These are phyloP conservation scores for Lanmaoa rubissima DNA, from an alignment of 768 basidiomycete species.

Conservation along the genomic window DNA sequence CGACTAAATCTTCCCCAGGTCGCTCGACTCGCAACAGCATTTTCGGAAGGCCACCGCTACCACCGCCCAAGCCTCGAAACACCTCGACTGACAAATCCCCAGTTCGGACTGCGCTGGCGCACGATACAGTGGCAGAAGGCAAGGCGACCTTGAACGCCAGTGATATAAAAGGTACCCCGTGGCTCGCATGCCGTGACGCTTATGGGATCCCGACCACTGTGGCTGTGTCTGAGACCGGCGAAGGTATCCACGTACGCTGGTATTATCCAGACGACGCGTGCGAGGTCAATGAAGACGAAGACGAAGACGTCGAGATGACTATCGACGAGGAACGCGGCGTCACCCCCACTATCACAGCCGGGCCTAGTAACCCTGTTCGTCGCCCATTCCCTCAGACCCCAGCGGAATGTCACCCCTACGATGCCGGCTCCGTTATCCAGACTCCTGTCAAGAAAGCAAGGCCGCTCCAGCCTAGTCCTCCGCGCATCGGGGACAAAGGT, in stretches of 20 bases:
- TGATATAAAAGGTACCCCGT: conserved; percentile 2
- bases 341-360: conserved; percentile 9
- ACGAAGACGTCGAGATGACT: conserved; percentile 4
- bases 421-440: conserved; percentile 31
- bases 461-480: conserved; percentile 29
- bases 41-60: conserved; percentile 13
- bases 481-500: conserved; percentile 30
- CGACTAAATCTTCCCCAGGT: conserved; percentile 14
- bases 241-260: conserved; percentile 23
- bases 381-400: conserved; percentile 21
- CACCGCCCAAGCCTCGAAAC: conserved; percentile 9
- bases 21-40: conserved; percentile 25
- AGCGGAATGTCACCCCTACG: conserved; percentile 15
- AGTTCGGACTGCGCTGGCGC: background rate
- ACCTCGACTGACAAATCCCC: background rate
- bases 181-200: conserved; percentile 21
- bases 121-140: background rate
- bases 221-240: conserved; percentile 21
- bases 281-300: conserved; percentile 10
- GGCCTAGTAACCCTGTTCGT: background rate
- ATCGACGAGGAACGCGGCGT: conserved; percentile 17
- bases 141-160: background rate
- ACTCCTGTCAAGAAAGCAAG: conserved; percentile 30
- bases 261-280: conserved; percentile 9
- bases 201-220: conserved; percentile 8